These are phyloP conservation scores for Fremontodendron californicum DNA, from an alignment of 345 rosid genomes.

Conservation along the genomic window DNA sequence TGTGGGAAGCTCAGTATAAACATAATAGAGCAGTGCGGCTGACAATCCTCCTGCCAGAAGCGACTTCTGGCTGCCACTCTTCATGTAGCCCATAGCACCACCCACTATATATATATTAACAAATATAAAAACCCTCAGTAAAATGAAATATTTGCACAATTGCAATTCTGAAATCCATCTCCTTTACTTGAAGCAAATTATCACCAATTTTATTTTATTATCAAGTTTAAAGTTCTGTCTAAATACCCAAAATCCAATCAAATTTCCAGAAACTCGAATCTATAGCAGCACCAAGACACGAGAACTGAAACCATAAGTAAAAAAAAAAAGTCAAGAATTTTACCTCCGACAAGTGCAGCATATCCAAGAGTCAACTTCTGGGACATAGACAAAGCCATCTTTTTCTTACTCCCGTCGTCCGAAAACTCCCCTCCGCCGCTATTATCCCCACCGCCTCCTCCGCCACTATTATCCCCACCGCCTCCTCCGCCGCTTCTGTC, in stretches of 20 bases:
- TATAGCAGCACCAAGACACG: background rate
- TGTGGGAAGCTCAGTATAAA: conserved; percentile 63
- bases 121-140: background rate
- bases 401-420: conserved; percentile 8
- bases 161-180: too few relatives aligned
- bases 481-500: conserved; percentile 13
- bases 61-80: conserved; percentile 89
- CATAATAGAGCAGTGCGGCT: conserved; percentile 62
- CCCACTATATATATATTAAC: conserved; percentile 43
- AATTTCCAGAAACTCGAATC: background rate
- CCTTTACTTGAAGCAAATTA: background rate
- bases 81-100: conserved; percentile 78
- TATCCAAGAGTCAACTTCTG: conserved; percentile 36
- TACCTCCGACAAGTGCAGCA: background rate
- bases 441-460: conserved; percentile 1
- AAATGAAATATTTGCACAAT: background rate
- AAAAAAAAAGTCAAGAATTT: background rate
- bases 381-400: conserved; percentile 52
- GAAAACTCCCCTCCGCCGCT: background rate
- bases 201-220: background rate
- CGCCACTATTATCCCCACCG: background rate
- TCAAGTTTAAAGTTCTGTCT: background rate
- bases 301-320: background rate
- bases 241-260: background rate
- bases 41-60: conserved; percentile 72